phyloP scores from a whole-genome alignment of 352 stramenopile species.

The Globisporangium sylvaticum region DNA sequence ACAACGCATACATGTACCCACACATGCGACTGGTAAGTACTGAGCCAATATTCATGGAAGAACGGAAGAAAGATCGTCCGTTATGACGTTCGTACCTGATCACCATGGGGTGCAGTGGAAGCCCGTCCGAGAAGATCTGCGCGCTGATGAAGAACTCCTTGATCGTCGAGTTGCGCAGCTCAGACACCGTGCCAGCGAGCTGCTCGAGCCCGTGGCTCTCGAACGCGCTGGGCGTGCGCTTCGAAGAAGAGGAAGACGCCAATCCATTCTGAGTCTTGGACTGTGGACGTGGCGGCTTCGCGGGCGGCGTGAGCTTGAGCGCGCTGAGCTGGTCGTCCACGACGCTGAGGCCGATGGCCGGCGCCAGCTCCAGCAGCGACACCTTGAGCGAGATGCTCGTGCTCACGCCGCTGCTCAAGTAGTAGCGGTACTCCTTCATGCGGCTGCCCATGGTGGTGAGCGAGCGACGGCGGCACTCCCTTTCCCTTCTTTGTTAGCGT shows the following conservation, averaged over 20 bases:
- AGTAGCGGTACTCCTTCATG: constrained; percentile 89
- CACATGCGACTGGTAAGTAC: neutral
- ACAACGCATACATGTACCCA: constrained; percentile 2
- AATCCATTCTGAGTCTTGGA: neutral
- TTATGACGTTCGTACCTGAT: constrained; percentile 39
- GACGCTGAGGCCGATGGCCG: constrained; percentile 40
- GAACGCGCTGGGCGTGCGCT: constrained; percentile 24
- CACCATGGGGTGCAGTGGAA: constrained; percentile 78
- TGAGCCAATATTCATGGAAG: neutral
- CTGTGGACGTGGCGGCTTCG: neutral
- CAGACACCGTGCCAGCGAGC: constrained; percentile 48
- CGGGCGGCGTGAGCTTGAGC: constrained; percentile 11
- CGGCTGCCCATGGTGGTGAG: constrained; percentile 39
- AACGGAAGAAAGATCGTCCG: neutral
- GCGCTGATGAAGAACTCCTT: constrained; percentile 87
- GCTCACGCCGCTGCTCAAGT: constrained; percentile 83
- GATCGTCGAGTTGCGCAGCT: constrained; percentile 77
- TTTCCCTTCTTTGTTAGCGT: neutral
- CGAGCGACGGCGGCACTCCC: neutral
- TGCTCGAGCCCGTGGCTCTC: constrained; percentile 46
- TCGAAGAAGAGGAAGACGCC: neutral
- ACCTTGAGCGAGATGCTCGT: constrained; percentile 79
- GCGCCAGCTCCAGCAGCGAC: constrained; percentile 68
- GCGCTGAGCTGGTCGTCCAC: constrained; percentile 12
- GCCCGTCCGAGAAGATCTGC: constrained; percentile 84